Evolutionary conservation across 2,329 filamentous ascomycete species (phyloP).

Genomic region (Hortaea werneckii): DNA sequence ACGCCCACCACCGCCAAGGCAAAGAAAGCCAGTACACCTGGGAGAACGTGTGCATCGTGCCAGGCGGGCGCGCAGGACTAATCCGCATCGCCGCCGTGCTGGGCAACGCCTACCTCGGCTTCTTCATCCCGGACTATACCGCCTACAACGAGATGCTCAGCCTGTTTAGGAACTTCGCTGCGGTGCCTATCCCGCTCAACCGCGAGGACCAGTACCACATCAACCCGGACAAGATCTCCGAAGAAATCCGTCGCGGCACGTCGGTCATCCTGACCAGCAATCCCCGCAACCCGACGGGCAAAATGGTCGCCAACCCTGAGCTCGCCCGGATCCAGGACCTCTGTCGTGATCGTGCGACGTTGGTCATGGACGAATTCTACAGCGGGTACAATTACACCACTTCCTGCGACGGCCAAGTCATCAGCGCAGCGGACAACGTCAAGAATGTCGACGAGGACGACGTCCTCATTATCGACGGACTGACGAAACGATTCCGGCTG

Average conservation of each 20-base stretch:
- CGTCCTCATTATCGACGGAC: slow-evolving; percentile 86
- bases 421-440: slow-evolving; percentile 82
- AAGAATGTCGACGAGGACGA: slow-evolving; percentile 74
- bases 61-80: slow-evolving; percentile 81
- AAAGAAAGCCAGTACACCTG: slow-evolving; percentile 86
- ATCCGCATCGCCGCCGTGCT: slow-evolving; percentile 91
- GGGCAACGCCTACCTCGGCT: slow-evolving; percentile 72
- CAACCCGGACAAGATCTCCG: slow-evolving; percentile 82
- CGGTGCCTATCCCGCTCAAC: slow-evolving; percentile 74
- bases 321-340: slow-evolving; percentile 86
- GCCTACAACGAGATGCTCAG: slow-evolving; percentile 97
- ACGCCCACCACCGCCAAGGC: slow-evolving; percentile 78
- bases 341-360: slow-evolving; percentile 77
- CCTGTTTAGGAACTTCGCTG: slow-evolving; percentile 86
- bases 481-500: slow-evolving; percentile 93
- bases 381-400: slow-evolving; percentile 82
- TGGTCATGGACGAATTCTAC: slow-evolving; percentile 97
- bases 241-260: slow-evolving; percentile 39
- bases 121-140: slow-evolving; percentile 72
- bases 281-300: slow-evolving; percentile 86
- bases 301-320: slow-evolving; percentile 75
- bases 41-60: slow-evolving; percentile 96
- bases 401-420: slow-evolving; percentile 79
- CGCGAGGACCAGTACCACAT: slow-evolving; percentile 87
- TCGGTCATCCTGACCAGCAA: slow-evolving; percentile 87